Evolutionary conservation across 2,329 filamentous ascomycete species (phyloP).

Genomic region (Apiospora koreana): DNA sequence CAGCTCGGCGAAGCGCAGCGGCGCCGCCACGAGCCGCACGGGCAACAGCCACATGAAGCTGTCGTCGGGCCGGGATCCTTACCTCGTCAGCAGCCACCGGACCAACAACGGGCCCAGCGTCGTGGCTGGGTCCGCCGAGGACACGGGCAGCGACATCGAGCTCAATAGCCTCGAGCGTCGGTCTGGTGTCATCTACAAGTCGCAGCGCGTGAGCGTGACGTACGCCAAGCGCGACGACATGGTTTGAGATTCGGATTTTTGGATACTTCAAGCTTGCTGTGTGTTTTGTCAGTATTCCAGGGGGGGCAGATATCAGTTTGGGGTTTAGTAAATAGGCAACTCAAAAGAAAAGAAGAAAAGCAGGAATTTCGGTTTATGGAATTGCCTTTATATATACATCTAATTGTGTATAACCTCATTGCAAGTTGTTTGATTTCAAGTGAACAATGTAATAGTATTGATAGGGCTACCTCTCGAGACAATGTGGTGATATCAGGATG

Average conservation of each 20-base stretch:
- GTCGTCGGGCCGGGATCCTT: not conserved
- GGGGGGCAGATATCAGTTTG: not conserved
- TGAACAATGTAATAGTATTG: too few species aligned
- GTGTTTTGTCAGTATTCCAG: too few species aligned
- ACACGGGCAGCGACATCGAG: constrained; percentile 6
- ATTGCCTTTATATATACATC: too few species aligned
- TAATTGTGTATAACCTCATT: too few species aligned
- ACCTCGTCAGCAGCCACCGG: not conserved
- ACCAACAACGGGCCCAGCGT: not conserved
- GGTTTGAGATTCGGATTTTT: not conserved
- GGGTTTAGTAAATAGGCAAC: not conserved
- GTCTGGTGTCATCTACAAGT: not conserved
- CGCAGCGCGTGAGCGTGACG: constrained; percentile 4
- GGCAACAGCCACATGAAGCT: constrained; percentile 5
- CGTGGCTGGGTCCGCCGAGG: not conserved
- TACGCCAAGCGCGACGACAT: not conserved
- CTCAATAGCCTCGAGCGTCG: not conserved
- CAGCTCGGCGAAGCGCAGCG: constrained; percentile 1
- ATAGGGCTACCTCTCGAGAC: too few species aligned
- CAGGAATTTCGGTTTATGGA: too few species aligned
- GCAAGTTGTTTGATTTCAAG: too few species aligned
- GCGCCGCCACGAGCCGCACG: not conserved
- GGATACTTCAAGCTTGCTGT: not conserved
- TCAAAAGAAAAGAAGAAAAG: too few species aligned
- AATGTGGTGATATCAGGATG: too few species aligned